phyloP scores from a whole-genome alignment of 2,329 filamentous ascomycete species.

The Aspergillus melleus region DNA sequence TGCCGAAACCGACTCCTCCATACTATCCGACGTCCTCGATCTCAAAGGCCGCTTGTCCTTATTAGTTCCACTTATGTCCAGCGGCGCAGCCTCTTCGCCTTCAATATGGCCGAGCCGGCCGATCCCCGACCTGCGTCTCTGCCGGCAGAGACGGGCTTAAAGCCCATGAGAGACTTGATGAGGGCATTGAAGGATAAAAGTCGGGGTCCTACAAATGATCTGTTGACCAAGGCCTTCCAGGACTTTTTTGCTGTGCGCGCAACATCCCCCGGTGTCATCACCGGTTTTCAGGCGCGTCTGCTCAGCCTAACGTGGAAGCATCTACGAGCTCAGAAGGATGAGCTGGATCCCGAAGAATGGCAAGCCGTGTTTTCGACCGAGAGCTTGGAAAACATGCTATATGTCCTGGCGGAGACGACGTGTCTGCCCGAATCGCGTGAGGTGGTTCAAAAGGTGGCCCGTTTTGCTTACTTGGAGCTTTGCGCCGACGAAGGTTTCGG shows the following conservation, averaged over 20 bases:
- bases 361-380: constrained; percentile 39
- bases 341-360: constrained; percentile 33
- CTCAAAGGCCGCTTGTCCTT: constrained; percentile 27
- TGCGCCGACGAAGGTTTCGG: constrained; percentile 45
- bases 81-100: constrained; percentile 35
- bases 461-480: constrained; percentile 36
- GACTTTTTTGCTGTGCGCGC: constrained; percentile 62
- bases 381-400: constrained; percentile 42
- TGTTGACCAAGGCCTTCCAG: constrained; percentile 65
- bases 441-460: constrained; percentile 42
- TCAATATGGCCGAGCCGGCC: constrained; percentile 43
- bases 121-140: constrained; percentile 58
- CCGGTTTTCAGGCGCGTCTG: constrained; percentile 64
- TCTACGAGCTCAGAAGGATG: constrained; percentile 46
- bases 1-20: constrained; percentile 37
- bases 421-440: constrained; percentile 39
- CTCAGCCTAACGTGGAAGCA: constrained; percentile 62
- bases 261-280: constrained; percentile 55
- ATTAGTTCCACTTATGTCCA: constrained; percentile 37
- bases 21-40: constrained; percentile 30
- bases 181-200: constrained; percentile 63
- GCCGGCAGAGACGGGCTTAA: constrained; percentile 63
- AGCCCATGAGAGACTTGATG: constrained; percentile 67
- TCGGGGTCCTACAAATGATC: constrained; percentile 63
- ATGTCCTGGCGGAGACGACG: constrained; percentile 37